These are phyloP conservation scores for Lotus japonicus DNA, from an alignment of 306 rosid genomes.

Conservation along the genomic window DNA sequence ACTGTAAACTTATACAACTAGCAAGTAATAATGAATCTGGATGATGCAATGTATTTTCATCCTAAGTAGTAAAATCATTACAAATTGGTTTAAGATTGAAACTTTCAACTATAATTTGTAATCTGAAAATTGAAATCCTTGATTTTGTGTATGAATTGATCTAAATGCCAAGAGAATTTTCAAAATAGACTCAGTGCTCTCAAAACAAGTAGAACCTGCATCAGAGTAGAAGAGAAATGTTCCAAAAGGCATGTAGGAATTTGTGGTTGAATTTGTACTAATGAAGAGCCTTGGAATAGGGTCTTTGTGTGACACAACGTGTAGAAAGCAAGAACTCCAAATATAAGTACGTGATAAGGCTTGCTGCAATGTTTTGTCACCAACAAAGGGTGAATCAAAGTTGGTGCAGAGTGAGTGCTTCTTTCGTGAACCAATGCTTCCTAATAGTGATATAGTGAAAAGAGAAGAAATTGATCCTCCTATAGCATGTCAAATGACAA, in stretches of 20 bases:
- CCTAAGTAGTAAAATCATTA: too few relatives aligned
- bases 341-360: slow-evolving; percentile 33
- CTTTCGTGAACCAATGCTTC: slow-evolving; percentile 12
- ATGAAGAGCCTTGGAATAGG: slow-evolving; percentile 32
- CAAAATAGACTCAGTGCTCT: slow-evolving; percentile 29
- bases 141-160: neutral
- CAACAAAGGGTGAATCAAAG: slow-evolving; percentile 60
- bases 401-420: slow-evolving; percentile 60
- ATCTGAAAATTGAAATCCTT: neutral
- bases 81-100: too few relatives aligned
- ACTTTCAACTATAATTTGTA: slow-evolving; percentile 28
- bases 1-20: slow-evolving; percentile 28
- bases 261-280: neutral
- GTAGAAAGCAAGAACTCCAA: slow-evolving; percentile 65
- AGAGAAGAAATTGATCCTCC: slow-evolving; percentile 70
- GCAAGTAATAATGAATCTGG: slow-evolving; percentile 21
- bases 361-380: slow-evolving; percentile 30
- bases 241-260: slow-evolving; percentile 47
- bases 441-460: slow-evolving; percentile 54
- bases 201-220: slow-evolving; percentile 36
- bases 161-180: slow-evolving; percentile 5
- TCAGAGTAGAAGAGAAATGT: slow-evolving; percentile 46
- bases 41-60: too few relatives aligned
- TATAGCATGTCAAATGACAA: slow-evolving; percentile 45
- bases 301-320: slow-evolving; percentile 40